phyloP scores from a whole-genome alignment of 1,284 basidiomycete genomes.

The Tetrapyrgos nigripes region DNA sequence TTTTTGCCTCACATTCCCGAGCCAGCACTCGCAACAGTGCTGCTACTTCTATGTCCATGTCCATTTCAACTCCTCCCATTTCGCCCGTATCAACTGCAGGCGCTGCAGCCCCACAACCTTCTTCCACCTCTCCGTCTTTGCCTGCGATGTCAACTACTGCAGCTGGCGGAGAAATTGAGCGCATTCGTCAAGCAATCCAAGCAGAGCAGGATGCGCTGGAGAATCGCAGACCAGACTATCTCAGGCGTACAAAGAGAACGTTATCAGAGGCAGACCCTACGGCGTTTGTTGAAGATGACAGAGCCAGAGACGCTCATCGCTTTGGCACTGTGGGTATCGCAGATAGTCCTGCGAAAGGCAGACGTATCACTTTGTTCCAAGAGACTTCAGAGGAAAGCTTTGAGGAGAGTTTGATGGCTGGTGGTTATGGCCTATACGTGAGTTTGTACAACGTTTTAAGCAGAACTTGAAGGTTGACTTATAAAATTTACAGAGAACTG shows the following conservation, averaged over 20 bases:
- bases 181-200: conserved; percentile 57
- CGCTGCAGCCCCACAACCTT: conserved; percentile 11
- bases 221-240: conserved; percentile 69
- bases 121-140: conserved; percentile 6
- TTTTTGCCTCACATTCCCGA: conserved; percentile 22
- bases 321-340: conserved; percentile 59
- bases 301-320: conserved; percentile 31
- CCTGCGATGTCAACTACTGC: not conserved
- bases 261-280: conserved; percentile 45
- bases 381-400: conserved; percentile 84
- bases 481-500: conserved; percentile 45
- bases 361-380: conserved; percentile 75
- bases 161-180: conserved; percentile 62
- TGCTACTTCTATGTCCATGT: conserved; percentile 20
- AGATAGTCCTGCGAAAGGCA: conserved; percentile 71
- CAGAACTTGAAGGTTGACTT: conserved; percentile 2
- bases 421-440: conserved; percentile 77
- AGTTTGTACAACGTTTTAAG: conserved; percentile 30
- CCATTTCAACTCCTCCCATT: conserved; percentile 33
- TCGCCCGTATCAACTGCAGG: conserved; percentile 28
- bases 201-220: conserved; percentile 63
- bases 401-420: conserved; percentile 79
- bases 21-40: conserved; percentile 10
- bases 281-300: conserved; percentile 38
- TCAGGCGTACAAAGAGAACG: conserved; percentile 61